A percentile compares a stretch with the other conserved stretches of the same genome.
Conservation (phyloP, 2,329 filamentous ascomycete species). For the Cladophialophora exuberans region DNA sequence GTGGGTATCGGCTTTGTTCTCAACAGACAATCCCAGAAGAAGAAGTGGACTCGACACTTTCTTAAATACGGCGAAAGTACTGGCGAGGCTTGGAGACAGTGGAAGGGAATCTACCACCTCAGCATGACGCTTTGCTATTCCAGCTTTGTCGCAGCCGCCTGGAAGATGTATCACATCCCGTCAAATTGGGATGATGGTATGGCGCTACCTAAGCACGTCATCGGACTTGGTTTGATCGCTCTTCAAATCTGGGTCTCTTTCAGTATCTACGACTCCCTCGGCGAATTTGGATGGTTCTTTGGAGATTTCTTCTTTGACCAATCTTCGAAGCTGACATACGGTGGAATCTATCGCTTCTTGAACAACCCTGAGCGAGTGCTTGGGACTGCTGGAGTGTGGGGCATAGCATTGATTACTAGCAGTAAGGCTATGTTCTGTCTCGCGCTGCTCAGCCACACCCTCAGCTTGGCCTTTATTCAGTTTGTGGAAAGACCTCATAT, state of each 20-base stretch:
- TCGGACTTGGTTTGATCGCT: slow-evolving; percentile 78
- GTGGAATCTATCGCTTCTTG: slow-evolving; percentile 94
- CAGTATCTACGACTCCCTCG: slow-evolving; percentile 92
- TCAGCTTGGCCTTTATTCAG: slow-evolving; percentile 86
- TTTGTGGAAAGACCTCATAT: slow-evolving; percentile 96
- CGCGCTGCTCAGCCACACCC: slow-evolving; percentile 80
- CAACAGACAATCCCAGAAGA: slow-evolving; percentile 81
- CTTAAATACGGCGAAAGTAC: slow-evolving; percentile 92
- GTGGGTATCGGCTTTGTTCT: slow-evolving; percentile 85
- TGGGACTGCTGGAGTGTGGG: slow-evolving; percentile 93
- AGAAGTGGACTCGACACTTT: slow-evolving; percentile 96
- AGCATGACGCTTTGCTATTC: slow-evolving; percentile 88
- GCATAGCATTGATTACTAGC: slow-evolving; percentile 89
- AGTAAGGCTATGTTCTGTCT: slow-evolving; percentile 84
- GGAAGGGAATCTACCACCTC: slow-evolving; percentile 94
- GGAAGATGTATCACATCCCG: slow-evolving; percentile 94
- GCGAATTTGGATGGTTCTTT: slow-evolving; percentile 99
- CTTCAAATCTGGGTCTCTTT: slow-evolving; percentile 91
- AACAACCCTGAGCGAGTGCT: slow-evolving; percentile 97
- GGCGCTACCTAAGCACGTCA: slow-evolving; percentile 80
- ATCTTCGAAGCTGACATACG: slow-evolving; percentile 86
- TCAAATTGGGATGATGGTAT: slow-evolving; percentile 85
- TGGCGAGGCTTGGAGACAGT: slow-evolving; percentile 93
- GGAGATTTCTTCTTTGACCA: slow-evolving; percentile 98
- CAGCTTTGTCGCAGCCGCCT: slow-evolving; percentile 86